These are phyloP conservation scores for Haemoproteus tartakovskyi DNA, from an alignment of 169 alveolate genomes.

Conservation along the genomic window DNA sequence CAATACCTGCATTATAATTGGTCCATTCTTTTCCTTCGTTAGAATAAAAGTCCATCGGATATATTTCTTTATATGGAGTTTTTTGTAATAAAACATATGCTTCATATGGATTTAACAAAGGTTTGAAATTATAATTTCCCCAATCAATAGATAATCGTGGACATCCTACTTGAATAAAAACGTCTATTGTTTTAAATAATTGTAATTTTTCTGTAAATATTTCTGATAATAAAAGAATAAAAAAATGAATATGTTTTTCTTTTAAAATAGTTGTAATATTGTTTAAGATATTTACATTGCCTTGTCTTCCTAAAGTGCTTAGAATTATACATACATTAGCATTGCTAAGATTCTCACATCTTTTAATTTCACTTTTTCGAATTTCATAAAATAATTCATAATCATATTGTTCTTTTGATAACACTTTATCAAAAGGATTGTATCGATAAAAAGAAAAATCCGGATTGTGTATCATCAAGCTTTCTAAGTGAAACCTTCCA, in stretches of 20 bases:
- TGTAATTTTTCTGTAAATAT: conserved; percentile 72
- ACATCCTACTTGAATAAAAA: conserved; percentile 92
- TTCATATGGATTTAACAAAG: conserved; percentile 96
- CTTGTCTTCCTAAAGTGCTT: conserved; percentile 85
- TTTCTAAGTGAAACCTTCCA: conserved; percentile 99
- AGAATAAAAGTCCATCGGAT: conserved; percentile 91
- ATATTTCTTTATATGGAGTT: conserved; percentile 68
- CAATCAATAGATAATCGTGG: conserved; percentile 99
- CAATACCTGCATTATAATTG: conserved; percentile 75
- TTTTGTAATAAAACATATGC: conserved; percentile 91
- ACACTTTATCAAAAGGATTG: conserved; percentile 90
- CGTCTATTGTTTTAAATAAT: conserved; percentile 70
- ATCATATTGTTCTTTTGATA: conserved; percentile 85
- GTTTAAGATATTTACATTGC: conserved; percentile 74
- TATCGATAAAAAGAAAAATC: conserved; percentile 87
- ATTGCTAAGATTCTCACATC: conserved; percentile 62
- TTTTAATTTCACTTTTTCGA: conserved; percentile 82
- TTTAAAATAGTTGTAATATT: conserved; percentile 63
- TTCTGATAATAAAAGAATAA: conserved; percentile 72
- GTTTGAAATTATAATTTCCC: conserved; percentile 93
- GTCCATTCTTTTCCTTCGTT: conserved; percentile 88
- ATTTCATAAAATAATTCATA: conserved; percentile 83
- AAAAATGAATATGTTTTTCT: conserved; percentile 24
- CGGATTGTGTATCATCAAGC: conserved; percentile 98
- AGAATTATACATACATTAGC: conserved; percentile 78